phyloP scores from a whole-genome alignment of 2,329 filamentous ascomycete genomes.

The Hortaea werneckii region DNA sequence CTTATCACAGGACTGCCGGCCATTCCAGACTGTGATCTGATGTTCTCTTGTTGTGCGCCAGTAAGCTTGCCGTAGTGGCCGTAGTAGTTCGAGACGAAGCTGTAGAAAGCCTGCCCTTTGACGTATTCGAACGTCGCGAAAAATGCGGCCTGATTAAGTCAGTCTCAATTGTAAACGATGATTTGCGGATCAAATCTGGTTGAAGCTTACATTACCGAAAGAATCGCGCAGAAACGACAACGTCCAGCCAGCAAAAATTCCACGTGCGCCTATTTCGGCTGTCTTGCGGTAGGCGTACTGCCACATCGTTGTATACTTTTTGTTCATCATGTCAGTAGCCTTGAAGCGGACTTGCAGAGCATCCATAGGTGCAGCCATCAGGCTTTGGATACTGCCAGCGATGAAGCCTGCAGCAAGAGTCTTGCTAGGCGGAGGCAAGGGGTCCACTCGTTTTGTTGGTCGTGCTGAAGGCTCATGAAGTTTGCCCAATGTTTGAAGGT shows the following conservation, averaged over 20 bases:
- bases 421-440: constrained; percentile 51
- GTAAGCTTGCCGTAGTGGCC: constrained; percentile 31
- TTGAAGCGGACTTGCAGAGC: constrained; percentile 67
- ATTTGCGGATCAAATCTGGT: not conserved
- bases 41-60: constrained; percentile 22
- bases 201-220: constrained; percentile 46
- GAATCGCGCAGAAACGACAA: constrained; percentile 61
- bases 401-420: constrained; percentile 62
- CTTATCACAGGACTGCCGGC: constrained; percentile 45
- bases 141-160: constrained; percentile 41
- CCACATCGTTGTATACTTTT: constrained; percentile 59
- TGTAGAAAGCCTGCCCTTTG: constrained; percentile 64
- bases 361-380: constrained; percentile 64
- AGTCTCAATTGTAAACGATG: too few relatives aligned
- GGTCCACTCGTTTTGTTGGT: constrained; percentile 55
- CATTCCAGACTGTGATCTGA: constrained; percentile 16
- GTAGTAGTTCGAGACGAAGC: constrained; percentile 62
- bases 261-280: constrained; percentile 59
- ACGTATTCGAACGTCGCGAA: constrained; percentile 68
- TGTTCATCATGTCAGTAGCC: constrained; percentile 48
- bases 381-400: constrained; percentile 58
- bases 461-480: constrained; percentile 57
- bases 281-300: constrained; percentile 57
- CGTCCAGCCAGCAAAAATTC: constrained; percentile 64
- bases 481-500: constrained; percentile 57